A percentile compares a stretch with the other conserved stretches of the same genome.
phyloP scores from a whole-genome alignment of 1,284 basidiomycete species.

The Rhodotorula sp. region DNA sequence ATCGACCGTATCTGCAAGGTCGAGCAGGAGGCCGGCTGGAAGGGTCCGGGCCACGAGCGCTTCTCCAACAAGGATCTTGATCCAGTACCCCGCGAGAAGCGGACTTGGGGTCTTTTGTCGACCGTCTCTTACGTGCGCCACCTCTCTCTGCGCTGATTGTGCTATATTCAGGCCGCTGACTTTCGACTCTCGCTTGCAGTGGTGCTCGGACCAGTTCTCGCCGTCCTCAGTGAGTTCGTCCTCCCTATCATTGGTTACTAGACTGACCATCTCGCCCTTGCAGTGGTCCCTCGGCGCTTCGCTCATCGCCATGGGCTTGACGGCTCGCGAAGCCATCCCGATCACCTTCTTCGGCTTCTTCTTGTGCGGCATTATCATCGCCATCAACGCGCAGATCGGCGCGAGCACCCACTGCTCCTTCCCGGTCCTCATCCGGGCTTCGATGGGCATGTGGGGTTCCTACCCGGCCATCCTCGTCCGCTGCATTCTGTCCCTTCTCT shows the following conservation, averaged over 20 bases:
- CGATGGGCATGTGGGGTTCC: constrained; percentile 72
- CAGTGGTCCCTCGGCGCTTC: constrained; percentile 55
- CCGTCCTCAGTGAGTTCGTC: constrained; percentile 33
- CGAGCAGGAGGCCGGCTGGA: constrained; percentile 12
- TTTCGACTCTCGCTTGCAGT: neutral
- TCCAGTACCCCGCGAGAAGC: constrained; percentile 61
- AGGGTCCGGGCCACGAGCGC: neutral
- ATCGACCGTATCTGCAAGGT: constrained; percentile 12
- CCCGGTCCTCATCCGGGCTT: constrained; percentile 70
- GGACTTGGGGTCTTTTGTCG: constrained; percentile 67
- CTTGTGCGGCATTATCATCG: constrained; percentile 58
- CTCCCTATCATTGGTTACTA: no score
- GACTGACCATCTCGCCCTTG: no score
- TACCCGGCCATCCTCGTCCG: constrained; percentile 71
- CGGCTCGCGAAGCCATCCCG: constrained; percentile 63
- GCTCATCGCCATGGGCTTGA: constrained; percentile 67
- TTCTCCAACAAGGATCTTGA: constrained; percentile 59
- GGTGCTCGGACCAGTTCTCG: constrained; percentile 64
- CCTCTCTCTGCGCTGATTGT: neutral
- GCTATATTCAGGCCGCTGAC: neutral
- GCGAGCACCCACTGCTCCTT: constrained; percentile 68
- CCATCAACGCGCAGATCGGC: constrained; percentile 55
- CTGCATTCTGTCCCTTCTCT: constrained; percentile 70
- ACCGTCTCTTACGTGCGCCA: constrained; percentile 58
- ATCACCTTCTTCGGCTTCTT: constrained; percentile 60